These are phyloP conservation scores for Chaetomium sp. DNA, from an alignment of 2,329 filamentous ascomycete species.

Conservation along the genomic window DNA sequence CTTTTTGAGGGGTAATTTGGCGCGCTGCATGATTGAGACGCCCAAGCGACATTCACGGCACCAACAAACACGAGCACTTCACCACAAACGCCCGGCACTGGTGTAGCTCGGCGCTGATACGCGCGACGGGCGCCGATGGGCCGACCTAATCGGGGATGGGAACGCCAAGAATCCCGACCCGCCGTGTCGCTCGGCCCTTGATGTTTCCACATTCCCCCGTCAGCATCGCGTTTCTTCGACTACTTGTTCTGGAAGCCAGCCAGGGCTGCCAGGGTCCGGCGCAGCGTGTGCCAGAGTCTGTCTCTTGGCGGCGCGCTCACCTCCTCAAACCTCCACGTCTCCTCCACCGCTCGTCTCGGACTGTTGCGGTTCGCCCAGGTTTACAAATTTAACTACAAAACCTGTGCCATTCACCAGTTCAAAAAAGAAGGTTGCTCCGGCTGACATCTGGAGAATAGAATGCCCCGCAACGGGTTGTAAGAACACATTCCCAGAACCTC, in stretches of 20 bases:
- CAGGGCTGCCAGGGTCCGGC: slow-evolving; percentile 15
- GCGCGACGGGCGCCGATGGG: too few species aligned
- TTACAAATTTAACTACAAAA: too few species aligned
- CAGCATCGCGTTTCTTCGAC: slow-evolving; percentile 5
- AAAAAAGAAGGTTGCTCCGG: neutral
- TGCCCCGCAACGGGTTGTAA: neutral
- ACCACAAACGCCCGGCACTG: too few species aligned
- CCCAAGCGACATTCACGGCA: neutral
- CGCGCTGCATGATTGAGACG: neutral
- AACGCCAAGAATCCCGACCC: neutral
- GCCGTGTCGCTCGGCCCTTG: slow-evolving; percentile 2
- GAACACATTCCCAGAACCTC: neutral
- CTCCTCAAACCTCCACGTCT: neutral
- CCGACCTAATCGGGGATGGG: too few species aligned
- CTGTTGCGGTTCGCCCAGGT: neutral
- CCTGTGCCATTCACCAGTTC: too few species aligned
- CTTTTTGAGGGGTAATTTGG: slow-evolving; percentile 5
- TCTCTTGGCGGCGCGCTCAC: neutral
- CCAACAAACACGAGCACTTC: neutral
- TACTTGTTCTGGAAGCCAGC: slow-evolving; percentile 18
- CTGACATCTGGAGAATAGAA: neutral
- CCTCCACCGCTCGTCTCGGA: neutral
- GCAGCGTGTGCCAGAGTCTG: slow-evolving; percentile 12
- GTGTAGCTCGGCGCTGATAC: too few species aligned
- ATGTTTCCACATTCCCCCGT: neutral